These are phyloP conservation scores for Stemphylium vesicarium DNA, from an alignment of 2,329 filamentous ascomycete genomes.

Conservation along the genomic window DNA sequence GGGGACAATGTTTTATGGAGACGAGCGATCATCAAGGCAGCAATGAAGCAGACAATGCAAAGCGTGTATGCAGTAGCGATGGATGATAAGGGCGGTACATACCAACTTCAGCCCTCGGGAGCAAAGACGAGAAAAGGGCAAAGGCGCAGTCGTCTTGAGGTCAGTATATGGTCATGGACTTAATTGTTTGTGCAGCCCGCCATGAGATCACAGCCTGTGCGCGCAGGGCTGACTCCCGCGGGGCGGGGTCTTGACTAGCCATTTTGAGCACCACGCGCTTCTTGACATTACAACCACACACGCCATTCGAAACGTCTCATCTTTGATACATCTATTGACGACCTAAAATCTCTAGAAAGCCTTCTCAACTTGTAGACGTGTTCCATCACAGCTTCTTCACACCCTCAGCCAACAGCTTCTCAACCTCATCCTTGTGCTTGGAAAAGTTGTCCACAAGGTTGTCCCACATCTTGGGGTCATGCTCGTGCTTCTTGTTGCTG, in stretches of 20 bases:
- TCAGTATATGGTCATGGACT: slow-evolving; percentile 13
- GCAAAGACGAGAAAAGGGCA: slow-evolving; percentile 15
- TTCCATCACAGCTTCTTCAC: slow-evolving; percentile 35
- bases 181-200: slow-evolving; percentile 4
- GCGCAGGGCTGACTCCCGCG: slow-evolving; percentile 4
- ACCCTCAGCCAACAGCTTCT: slow-evolving; percentile 51
- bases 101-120: background rate
- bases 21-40: slow-evolving; percentile 28
- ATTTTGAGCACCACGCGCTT: background rate
- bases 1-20: slow-evolving; percentile 20
- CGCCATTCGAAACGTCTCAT: background rate
- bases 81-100: slow-evolving; percentile 28
- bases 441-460: slow-evolving; percentile 61
- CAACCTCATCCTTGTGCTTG: slow-evolving; percentile 54
- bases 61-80: slow-evolving; percentile 5
- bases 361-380: background rate
- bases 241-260: slow-evolving; percentile 8
- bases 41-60: slow-evolving; percentile 7
- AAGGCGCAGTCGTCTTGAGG: slow-evolving; percentile 7
- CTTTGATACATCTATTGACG: background rate
- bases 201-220: slow-evolving; percentile 21
- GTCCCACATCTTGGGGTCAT: slow-evolving; percentile 58
- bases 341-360: too few relatives aligned
- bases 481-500: slow-evolving; percentile 55
- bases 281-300: too few relatives aligned